Evolutionary conservation across 768 basidiomycete species (phyloP), one percentile per base, ranked within the genome.

Genomic region (Tylopilus rubrobrunneus): DNA sequence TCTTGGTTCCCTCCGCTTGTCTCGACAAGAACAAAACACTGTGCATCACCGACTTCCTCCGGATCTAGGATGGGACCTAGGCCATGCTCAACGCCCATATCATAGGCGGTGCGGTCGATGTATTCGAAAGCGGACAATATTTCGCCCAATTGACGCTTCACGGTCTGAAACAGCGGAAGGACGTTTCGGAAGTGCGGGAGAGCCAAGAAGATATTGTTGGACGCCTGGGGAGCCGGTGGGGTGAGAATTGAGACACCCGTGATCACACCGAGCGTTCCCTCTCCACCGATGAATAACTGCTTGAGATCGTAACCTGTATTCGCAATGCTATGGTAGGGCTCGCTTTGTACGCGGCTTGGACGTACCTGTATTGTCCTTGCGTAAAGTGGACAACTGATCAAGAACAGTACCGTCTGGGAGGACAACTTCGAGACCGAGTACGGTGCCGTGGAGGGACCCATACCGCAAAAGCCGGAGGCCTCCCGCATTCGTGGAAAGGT

Each of bases 81-180:
- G 0, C 89, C 87, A 59, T 92, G 88, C 64, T 87, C 84, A 41
- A 90, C 79, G n/a, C 86, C 86, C 52, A 95, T 76, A 48, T 94
- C 83, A 67, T 92, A 92, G 1, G 89, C 82, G 12, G 85, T 85
- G 49, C 89, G 80, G 67, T 99, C 96, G 47, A 95, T 91, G 71
- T 89, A 98, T 71, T 99, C 96, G 71, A 98, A 98, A 0, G 97
- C 96, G 8, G 92, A 95, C 28, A 99, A 81, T 56, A 98, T 95
- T 74, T 99, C 96, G 11, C 93, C 93, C 7, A 98, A 74, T 57
- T 90, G 83, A 9, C 77, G 76, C 62, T 92, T 93, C 48, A 89
- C 87, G 58, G 79, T 83, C 67, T 85, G 82, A 73, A 86, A 98
- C 21, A 98, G 78, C 2, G 88, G 88, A 40, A 91, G 83, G 11